phyloP scores from a whole-genome alignment of 169 alveolate genomes.

The Eimeria sp. region DNA sequence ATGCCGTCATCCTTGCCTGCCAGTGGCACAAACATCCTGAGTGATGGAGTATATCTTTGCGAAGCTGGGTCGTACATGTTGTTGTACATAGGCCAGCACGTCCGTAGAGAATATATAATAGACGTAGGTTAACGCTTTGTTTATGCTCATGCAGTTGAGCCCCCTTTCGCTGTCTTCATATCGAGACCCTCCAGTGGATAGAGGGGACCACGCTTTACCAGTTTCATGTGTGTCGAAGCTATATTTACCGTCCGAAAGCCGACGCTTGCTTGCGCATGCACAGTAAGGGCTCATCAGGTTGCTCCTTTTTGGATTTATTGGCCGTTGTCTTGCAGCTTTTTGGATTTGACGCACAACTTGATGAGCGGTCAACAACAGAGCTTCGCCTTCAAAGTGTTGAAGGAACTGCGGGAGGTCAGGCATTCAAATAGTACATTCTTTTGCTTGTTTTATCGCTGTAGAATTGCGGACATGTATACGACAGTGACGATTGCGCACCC shows the following conservation, averaged over 20 bases:
- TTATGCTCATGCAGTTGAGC: background rate
- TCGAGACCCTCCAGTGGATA: background rate
- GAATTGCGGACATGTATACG: background rate
- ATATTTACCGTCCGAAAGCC: background rate
- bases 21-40: slow-evolving; percentile 86
- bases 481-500: background rate
- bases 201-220: background rate
- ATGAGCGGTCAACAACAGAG: slow-evolving; percentile 47
- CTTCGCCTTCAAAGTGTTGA: slow-evolving; percentile 50
- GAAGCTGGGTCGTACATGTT: slow-evolving; percentile 89
- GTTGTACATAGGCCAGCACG: slow-evolving; percentile 90
- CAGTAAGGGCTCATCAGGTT: background rate
- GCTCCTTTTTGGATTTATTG: background rate
- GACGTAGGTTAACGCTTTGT: slow-evolving; percentile 32
- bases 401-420: slow-evolving; percentile 65
- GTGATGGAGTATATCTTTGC: slow-evolving; percentile 90
- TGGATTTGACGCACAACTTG: slow-evolving; percentile 56
- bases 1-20: slow-evolving; percentile 86
- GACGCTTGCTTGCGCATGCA: background rate
- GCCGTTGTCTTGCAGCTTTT: slow-evolving; percentile 28
- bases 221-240: background rate
- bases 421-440: background rate
- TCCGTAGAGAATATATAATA: slow-evolving; percentile 53
- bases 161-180: background rate
- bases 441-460: background rate